These are phyloP conservation scores for Mycena capillaripes DNA, from an alignment of 768 basidiomycete species.

Conservation along the genomic window DNA sequence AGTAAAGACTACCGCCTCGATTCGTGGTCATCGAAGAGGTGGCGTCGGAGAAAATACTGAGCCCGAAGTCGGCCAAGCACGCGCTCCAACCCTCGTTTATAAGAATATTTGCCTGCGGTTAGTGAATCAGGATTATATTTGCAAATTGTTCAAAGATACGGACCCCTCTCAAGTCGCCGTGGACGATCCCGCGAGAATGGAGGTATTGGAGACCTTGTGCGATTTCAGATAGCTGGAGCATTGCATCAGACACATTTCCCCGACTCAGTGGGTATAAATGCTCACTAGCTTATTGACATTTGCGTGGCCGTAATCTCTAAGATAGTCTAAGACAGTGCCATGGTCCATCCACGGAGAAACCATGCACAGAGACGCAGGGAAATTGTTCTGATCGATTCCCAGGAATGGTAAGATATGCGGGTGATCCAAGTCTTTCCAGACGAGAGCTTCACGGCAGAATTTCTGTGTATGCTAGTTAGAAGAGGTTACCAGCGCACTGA, in stretches of 20 bases:
- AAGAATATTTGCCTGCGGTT: slow-evolving; percentile 45
- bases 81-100: slow-evolving; percentile 46
- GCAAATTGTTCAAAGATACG: not conserved
- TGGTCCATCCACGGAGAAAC: slow-evolving; percentile 47
- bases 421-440: too few species aligned
- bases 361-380: slow-evolving; percentile 41
- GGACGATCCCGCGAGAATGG: slow-evolving; percentile 34
- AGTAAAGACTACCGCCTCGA: too few species aligned
- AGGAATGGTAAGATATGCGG: too few species aligned
- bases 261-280: not conserved
- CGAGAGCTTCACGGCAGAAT: too few species aligned
- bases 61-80: slow-evolving; percentile 50
- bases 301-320: slow-evolving; percentile 32
- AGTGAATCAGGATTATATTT: not conserved
- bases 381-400: slow-evolving; percentile 43
- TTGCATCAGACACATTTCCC: not conserved
- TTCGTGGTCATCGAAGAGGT: slow-evolving; percentile 51
- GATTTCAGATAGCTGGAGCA: slow-evolving; percentile 32
- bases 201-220: slow-evolving; percentile 38
- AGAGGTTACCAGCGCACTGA: too few species aligned
- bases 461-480: slow-evolving; percentile 34
- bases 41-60: slow-evolving; percentile 46
- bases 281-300: slow-evolving; percentile 34
- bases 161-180: slow-evolving; percentile 39
- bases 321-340: slow-evolving; percentile 40